phyloP scores from a whole-genome alignment of 768 basidiomycete genomes.

The Infundibulicybe gibba region DNA sequence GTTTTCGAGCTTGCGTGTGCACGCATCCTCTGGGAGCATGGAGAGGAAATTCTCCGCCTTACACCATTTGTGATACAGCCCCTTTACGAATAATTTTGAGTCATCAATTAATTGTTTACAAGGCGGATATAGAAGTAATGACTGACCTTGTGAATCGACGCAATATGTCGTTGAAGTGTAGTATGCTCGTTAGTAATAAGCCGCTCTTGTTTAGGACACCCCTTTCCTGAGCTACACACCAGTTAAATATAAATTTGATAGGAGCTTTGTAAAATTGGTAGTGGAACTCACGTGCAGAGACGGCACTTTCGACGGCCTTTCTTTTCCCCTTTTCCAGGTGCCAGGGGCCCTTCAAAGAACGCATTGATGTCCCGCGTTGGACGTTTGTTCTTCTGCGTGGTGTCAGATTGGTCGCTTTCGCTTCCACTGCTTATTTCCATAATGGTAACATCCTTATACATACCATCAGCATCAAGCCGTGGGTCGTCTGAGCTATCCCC shows the following conservation, averaged over 20 bases:
- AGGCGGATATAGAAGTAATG: no score
- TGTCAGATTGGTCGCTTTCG: neutral
- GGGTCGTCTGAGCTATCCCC: no score
- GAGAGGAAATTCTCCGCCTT: slow-evolving; percentile 13
- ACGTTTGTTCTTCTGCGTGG: neutral
- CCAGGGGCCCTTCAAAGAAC: neutral
- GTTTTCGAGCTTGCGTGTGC: slow-evolving; percentile 2
- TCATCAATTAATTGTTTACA: no score
- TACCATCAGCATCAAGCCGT: no score
- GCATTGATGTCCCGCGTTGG: neutral
- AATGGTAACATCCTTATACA: slow-evolving; percentile 1
- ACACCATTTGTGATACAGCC: slow-evolving; percentile 4
- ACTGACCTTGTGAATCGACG: slow-evolving; percentile 4
- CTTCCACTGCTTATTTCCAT: neutral
- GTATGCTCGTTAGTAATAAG: neutral
- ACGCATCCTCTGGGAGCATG: slow-evolving; percentile 14
- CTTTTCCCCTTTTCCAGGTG: neutral
- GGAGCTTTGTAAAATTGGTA: neutral
- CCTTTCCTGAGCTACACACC: neutral
- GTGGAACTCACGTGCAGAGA: slow-evolving; percentile 1
- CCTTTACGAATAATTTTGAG: neutral
- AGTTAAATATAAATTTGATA: neutral
- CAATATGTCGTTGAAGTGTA: slow-evolving; percentile 5
- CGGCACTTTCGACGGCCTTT: neutral
- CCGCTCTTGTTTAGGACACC: neutral